phyloP scores from a whole-genome alignment of 2,329 filamentous ascomycete genomes.

The Fusarium sterilihyphosum region DNA sequence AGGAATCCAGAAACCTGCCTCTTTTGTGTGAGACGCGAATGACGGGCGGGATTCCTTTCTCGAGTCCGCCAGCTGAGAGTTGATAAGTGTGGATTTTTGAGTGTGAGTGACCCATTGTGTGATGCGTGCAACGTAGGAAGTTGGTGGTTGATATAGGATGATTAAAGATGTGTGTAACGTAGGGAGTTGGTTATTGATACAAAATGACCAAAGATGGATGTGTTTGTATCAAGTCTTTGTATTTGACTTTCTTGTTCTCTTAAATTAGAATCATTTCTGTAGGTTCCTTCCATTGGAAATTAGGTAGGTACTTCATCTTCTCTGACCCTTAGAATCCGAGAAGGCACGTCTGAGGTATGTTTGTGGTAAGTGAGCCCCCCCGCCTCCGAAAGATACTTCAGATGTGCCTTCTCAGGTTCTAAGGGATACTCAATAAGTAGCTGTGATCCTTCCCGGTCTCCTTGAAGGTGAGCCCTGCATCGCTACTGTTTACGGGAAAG shows the following conservation, averaged over 20 bases:
- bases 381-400: no score
- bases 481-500: neutral
- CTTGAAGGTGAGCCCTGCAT: conserved; percentile 1
- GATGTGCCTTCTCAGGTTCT: no score
- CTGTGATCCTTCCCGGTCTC: neutral
- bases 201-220: neutral
- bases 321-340: no score
- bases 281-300: neutral
- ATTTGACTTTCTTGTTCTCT: neutral
- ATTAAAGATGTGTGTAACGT: neutral
- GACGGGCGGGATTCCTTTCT: conserved; percentile 10
- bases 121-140: neutral
- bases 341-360: no score
- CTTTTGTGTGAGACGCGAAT: conserved; percentile 8
- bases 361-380: no score
- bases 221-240: neutral
- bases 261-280: neutral
- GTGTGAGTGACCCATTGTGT: conserved; percentile 30
- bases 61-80: conserved; percentile 2
- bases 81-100: conserved; percentile 20
- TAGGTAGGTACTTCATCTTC: neutral
- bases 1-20: no score
- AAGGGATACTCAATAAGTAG: neutral
- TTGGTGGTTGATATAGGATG: neutral
- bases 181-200: neutral